These are phyloP conservation scores for Cadophora malorum DNA, from an alignment of 2,329 filamentous ascomycete species.

Conservation along the genomic window DNA sequence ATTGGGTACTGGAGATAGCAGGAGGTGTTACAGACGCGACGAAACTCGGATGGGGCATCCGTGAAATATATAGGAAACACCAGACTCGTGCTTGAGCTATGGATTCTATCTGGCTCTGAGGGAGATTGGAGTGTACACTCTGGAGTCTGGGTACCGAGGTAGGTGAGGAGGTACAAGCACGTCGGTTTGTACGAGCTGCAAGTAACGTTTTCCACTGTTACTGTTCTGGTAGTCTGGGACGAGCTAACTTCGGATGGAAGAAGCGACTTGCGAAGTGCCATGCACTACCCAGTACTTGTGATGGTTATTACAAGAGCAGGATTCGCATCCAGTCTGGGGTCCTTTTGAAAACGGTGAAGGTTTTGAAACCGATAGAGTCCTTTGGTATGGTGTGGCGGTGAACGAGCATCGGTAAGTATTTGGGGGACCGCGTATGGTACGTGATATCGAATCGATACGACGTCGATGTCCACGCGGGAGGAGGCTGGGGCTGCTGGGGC, in stretches of 20 bases:
- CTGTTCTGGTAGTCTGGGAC: not conserved
- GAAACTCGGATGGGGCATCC: constrained; percentile 2
- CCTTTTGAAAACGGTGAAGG: not conserved
- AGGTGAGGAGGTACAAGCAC: constrained; percentile 8
- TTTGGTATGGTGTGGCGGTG: not conserved
- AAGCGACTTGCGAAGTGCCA: not conserved
- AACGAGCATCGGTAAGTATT: not conserved
- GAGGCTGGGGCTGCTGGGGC: constrained; percentile 1
- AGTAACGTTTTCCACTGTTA: not conserved
- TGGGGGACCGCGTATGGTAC: not conserved
- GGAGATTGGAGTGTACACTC: constrained; percentile 13
- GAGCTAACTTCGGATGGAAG: constrained; percentile 2
- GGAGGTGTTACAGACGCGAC: not conserved
- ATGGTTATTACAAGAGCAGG: not conserved
- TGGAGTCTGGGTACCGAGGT: not conserved
- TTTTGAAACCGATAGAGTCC: not conserved
- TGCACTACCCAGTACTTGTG: not conserved
- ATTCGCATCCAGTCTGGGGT: not conserved
- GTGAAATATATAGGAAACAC: not conserved
- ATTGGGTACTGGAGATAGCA: not conserved
- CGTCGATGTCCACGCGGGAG: not conserved
- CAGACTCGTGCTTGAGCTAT: not conserved
- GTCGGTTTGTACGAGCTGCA: not conserved
- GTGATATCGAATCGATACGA: not conserved
- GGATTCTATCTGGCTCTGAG: constrained; percentile 13